Conservation (phyloP, 2,329 filamentous ascomycete species). For the Rutstroemia sp. region DNA sequence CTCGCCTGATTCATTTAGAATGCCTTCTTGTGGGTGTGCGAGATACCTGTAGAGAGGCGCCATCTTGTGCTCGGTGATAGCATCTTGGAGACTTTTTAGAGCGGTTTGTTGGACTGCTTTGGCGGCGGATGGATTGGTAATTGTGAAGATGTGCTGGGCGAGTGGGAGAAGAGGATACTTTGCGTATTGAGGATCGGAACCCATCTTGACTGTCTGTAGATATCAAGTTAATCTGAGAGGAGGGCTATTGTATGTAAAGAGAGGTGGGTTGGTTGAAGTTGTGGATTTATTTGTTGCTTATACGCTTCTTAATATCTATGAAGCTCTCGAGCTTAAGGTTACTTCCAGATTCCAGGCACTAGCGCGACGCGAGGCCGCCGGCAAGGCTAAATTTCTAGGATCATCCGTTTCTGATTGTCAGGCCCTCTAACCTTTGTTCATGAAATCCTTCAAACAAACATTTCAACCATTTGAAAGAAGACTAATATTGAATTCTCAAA, state of each 20-base stretch:
- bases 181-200: constrained; percentile 76
- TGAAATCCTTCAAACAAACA: not conserved
- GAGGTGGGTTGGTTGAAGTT: not conserved
- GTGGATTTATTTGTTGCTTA: constrained; percentile 9
- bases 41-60: constrained; percentile 80
- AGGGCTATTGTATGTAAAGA: not conserved
- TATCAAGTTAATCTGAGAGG: not conserved
- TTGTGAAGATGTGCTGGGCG: constrained; percentile 77
- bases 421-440: constrained; percentile 3
- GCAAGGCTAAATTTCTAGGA: constrained; percentile 5
- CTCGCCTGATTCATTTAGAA: constrained; percentile 45
- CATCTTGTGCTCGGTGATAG: constrained; percentile 79
- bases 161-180: constrained; percentile 78
- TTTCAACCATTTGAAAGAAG: not conserved
- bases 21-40: constrained; percentile 64
- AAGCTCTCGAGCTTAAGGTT: constrained; percentile 12
- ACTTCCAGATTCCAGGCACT: constrained; percentile 19
- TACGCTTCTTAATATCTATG: constrained; percentile 13
- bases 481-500: no score
- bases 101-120: constrained; percentile 60
- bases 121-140: constrained; percentile 71
- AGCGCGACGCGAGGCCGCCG: constrained; percentile 22
- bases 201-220: constrained; percentile 43
- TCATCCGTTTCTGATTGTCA: not conserved
- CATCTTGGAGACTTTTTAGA: constrained; percentile 70